These are phyloP conservation scores for Rosa multiflora DNA, from an alignment of 306 rosid genomes.

Conservation along the genomic window DNA sequence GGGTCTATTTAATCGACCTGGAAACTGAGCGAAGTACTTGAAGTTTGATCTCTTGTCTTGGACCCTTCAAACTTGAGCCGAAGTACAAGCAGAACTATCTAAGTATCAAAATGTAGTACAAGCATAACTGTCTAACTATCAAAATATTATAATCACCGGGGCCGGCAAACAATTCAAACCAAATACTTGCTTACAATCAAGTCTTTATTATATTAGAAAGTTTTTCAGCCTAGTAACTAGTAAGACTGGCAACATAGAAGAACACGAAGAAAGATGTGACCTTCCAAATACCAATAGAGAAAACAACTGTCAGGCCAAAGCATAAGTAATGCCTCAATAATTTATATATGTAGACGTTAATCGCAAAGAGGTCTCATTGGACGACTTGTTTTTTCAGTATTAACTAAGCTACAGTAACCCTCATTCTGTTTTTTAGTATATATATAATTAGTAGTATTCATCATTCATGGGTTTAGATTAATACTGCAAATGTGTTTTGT, in stretches of 20 bases:
- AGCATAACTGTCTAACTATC: not conserved
- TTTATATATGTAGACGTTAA: not conserved
- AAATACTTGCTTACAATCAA: not conserved
- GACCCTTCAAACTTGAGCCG: not conserved
- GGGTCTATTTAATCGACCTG: not conserved
- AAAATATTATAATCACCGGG: not conserved
- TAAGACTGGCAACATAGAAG: not conserved
- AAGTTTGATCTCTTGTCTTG: not conserved
- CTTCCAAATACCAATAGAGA: not conserved
- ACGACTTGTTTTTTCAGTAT: not conserved
- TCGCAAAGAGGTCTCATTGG: not conserved
- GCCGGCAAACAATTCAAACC: not conserved
- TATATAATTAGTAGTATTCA: not conserved
- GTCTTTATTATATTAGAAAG: not conserved
- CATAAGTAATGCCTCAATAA: not conserved
- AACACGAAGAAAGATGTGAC: not conserved
- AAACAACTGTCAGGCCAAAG: not conserved
- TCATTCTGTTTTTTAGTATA: too few species aligned
- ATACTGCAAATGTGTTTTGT: not conserved
- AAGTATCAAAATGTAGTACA: not conserved
- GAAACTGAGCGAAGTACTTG: not conserved
- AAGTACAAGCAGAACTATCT: not conserved
- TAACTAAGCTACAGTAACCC: too few species aligned
- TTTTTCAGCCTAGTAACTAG: not conserved
- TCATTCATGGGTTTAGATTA: not conserved